phyloP scores from a whole-genome alignment of 352 stramenopile genomes.

The Globisporangium parvum region DNA sequence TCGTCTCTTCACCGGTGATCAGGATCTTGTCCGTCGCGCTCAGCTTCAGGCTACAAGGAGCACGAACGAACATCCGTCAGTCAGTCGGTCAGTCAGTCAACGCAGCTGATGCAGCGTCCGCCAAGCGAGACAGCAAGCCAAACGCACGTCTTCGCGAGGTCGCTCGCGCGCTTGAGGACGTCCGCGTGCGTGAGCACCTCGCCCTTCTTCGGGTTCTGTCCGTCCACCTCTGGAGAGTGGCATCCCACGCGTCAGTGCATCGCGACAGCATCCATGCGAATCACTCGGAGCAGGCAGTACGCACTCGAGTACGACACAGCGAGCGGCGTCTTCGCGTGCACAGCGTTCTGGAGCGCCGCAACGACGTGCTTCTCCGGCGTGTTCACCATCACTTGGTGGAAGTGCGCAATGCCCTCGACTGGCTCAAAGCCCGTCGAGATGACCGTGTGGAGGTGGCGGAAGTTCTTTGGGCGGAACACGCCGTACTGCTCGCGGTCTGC shows the following conservation, averaged over 20 bases:
- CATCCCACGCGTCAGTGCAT: neutral
- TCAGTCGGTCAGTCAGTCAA: too few relatives aligned
- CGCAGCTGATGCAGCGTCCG: neutral
- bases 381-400: slow-evolving; percentile 81
- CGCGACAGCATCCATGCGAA: slow-evolving; percentile 1
- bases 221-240: slow-evolving; percentile 43
- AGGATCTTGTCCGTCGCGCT: slow-evolving; percentile 78
- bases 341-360: slow-evolving; percentile 45
- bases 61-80: neutral
- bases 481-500: slow-evolving; percentile 45
- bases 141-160: slow-evolving; percentile 64
- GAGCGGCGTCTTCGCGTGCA: slow-evolving; percentile 69
- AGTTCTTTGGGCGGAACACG: slow-evolving; percentile 76
- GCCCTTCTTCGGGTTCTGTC: slow-evolving; percentile 78
- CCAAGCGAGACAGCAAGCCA: neutral
- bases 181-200: slow-evolving; percentile 75
- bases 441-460: slow-evolving; percentile 76
- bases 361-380: slow-evolving; percentile 58
- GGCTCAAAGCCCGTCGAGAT: slow-evolving; percentile 78
- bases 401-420: slow-evolving; percentile 69
- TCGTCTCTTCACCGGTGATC: slow-evolving; percentile 57
- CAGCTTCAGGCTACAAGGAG: slow-evolving; percentile 48
- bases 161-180: slow-evolving; percentile 63
- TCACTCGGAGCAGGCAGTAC: slow-evolving; percentile 7
- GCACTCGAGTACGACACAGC: slow-evolving; percentile 76